Conservation (phyloP, 768 basidiomycete genomes). For the Cystofilobasidium bisporidii region DNA sequence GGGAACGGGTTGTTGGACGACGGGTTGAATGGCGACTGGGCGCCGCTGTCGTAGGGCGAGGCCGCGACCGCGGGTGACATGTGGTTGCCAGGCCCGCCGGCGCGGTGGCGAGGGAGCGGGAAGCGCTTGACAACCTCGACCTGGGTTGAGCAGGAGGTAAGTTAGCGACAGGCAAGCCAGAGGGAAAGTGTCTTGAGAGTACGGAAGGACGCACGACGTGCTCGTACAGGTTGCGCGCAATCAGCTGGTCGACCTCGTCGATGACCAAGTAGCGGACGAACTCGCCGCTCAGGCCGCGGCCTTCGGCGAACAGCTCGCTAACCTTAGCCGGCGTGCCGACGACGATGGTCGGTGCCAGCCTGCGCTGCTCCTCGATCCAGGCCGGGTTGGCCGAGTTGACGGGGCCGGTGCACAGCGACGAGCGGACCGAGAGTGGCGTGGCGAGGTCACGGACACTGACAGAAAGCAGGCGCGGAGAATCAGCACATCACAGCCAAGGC, state of each 20-base stretch:
- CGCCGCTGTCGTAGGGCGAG: conserved; percentile 37
- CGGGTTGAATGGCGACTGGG: conserved; percentile 41
- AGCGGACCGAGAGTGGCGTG: conserved; percentile 77
- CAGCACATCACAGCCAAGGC: background rate
- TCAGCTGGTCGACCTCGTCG: conserved; percentile 95
- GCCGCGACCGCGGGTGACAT: conserved; percentile 41
- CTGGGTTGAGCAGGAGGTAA: background rate
- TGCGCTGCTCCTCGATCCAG: conserved; percentile 63
- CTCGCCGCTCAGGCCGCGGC: conserved; percentile 64
- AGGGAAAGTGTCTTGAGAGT: background rate
- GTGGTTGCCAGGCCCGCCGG: conserved; percentile 40
- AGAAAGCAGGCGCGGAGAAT: no score
- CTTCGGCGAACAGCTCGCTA: conserved; percentile 73
- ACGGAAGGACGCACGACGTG: conserved; percentile 50
- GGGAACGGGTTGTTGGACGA: conserved; percentile 37
- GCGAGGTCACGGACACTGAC: conserved; percentile 64
- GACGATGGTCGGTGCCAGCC: conserved; percentile 72
- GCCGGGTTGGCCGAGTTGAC: conserved; percentile 64
- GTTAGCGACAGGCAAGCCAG: no score
- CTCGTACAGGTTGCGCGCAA: conserved; percentile 92
- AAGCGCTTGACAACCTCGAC: conserved; percentile 71
- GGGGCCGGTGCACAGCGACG: conserved; percentile 73
- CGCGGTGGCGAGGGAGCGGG: conserved; percentile 64
- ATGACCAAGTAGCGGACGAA: conserved; percentile 90
- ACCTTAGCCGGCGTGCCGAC: conserved; percentile 96